Base-by-base conservation (phyloP, 2,329 filamentous ascomycete genomes). In the Colletotrichum spinosum region DNA sequence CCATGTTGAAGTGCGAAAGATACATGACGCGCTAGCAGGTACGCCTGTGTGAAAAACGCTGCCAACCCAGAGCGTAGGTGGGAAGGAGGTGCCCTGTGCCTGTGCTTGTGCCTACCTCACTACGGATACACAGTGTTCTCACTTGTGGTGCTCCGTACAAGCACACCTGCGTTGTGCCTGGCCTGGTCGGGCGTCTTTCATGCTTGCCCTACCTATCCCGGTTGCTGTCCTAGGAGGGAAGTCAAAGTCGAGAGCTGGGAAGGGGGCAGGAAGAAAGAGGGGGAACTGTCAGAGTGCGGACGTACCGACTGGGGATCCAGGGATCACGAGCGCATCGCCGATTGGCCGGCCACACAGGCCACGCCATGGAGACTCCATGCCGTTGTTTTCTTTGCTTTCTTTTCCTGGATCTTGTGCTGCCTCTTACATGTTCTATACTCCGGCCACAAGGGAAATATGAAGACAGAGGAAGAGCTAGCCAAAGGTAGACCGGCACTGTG, bases 251-350 rank as follows among this genome's bases (percentile, higher is more conserved):
- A 59, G 42, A 37, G n/a, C 25, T 13, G 25, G 13, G 8, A 49
- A 51, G 37, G 52, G 17, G 34, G 25, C 8, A 41, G 11, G n/a
- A 11, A 53, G 13, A n/a, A 41, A 38, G 37, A 51, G 55, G 39
- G 13, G 41, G n/a, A 34, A 50, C 25, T 25, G 25, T 25, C 5
- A 48, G 44, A 17, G 42, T 51, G 52, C 53, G 53, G 46, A 62
- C 38, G 53, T 57, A 52, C 53, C 60, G 49, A 60, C 60, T 44
- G 49, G 60, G 60, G 60, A n/a, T 59, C 57, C 45, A 52, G 50
- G 50, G 37, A 33, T 45, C 12, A 15, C 8, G 33, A 15, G 44
- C 55, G 56, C 49, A 60, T 60, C 61, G 50, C 56, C 61, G 56
- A 65, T 65, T 65, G 15, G 15, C 15, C 17, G 61, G 50, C 56